phyloP scores from a whole-genome alignment of 345 rosid species.

The Eucalyptus sp. region DNA sequence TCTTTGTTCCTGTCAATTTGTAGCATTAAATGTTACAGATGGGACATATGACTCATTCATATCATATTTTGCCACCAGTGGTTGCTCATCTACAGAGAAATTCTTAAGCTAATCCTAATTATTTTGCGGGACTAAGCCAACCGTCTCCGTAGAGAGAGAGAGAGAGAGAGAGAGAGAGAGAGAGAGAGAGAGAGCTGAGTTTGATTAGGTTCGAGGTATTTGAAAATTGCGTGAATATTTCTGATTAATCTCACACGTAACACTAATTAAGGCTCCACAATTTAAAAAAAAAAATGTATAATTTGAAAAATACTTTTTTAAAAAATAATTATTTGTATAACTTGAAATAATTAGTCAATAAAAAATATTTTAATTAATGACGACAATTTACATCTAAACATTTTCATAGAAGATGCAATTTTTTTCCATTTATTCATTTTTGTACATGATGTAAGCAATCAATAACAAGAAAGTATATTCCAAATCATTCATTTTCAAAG shows the following conservation, averaged over 20 bases:
- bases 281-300: too few relatives aligned
- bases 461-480: too few relatives aligned
- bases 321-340: too few relatives aligned
- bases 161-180: background rate
- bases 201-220: background rate
- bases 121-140: background rate
- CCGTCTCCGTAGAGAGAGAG: background rate
- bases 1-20: background rate
- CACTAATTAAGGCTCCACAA: background rate
- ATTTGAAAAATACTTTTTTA: too few relatives aligned
- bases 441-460: background rate
- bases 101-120: background rate
- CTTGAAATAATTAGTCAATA: too few relatives aligned
- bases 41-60: background rate
- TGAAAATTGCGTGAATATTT: background rate
- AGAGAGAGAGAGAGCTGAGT: background rate
- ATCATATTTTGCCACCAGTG: background rate
- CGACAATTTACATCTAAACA: accelerated
- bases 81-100: background rate
- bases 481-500: too few relatives aligned
- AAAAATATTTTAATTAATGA: too few relatives aligned
- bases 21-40: background rate
- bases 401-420: too few relatives aligned
- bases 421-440: too few relatives aligned
- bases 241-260: background rate